Evolutionary conservation across 2,329 filamentous ascomycete species (phyloP).

Genomic region (Talaromyces pinophilus): DNA sequence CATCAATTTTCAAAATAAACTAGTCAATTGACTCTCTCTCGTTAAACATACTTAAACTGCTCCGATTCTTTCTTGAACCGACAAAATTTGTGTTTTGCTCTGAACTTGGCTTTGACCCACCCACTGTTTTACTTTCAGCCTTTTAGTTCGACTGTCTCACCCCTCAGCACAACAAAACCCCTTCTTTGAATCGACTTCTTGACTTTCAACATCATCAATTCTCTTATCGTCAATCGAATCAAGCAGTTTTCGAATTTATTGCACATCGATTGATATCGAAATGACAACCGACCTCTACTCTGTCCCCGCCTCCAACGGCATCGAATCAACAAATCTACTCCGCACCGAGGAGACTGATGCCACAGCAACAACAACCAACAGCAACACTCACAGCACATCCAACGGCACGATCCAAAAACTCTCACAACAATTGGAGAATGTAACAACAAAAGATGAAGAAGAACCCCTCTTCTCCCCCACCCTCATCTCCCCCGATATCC

Average conservation of each 20-base stretch:
- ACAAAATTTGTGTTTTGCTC: conserved; percentile 2
- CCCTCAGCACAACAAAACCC: conserved; percentile 14
- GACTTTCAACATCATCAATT: background rate
- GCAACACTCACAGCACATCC: conserved; percentile 22
- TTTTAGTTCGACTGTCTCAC: background rate
- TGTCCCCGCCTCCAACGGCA: conserved; percentile 20
- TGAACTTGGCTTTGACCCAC: conserved; percentile 14
- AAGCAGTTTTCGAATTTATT: background rate
- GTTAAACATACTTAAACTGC: background rate
- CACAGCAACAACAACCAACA: conserved; percentile 25
- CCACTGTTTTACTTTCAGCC: background rate
- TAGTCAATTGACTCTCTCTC: background rate
- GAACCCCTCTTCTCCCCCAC: conserved; percentile 71
- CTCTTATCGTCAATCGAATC: background rate
- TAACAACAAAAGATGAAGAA: conserved; percentile 38
- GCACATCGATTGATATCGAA: background rate
- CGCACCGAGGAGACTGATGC: conserved; percentile 20
- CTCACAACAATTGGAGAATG: background rate
- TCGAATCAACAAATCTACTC: conserved; percentile 20
- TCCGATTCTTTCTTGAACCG: background rate
- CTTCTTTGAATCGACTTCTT: conserved; percentile 1
- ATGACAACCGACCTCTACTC: conserved; percentile 24
- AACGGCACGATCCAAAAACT: conserved; percentile 22
- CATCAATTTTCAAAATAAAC: background rate
- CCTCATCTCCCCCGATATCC: conserved; percentile 76